Evolutionary conservation across 2,329 filamentous ascomycete species (phyloP), one percentile per base, ranked within the genome.

Genomic region (Penicillium freii): DNA sequence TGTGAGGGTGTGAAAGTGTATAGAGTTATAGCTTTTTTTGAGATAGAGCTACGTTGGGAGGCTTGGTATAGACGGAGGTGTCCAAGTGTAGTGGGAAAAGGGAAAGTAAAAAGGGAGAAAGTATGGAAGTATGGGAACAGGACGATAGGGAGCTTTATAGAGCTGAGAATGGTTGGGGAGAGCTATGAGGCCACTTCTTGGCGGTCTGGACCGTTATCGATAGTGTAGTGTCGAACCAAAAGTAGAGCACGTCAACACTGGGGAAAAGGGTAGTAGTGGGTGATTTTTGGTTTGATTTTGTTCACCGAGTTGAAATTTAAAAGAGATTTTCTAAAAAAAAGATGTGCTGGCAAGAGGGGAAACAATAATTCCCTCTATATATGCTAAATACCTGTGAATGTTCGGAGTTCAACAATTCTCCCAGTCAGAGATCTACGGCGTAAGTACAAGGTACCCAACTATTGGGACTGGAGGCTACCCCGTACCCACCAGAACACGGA

Each of bases 131-230:
- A 52, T 25, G 7, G 13, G 40, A 57, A 38, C 57, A 49, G 45
- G 52, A 56, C 34, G 50, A 62, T 38, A 42, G 50, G 42, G 56
- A 58, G 60, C 55, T 60, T 59, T 61, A 54, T 49, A 59, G 54
- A 57, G 45, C 52, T 43, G 46, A 43, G 52, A 68, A 65, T 60
- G 51, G 67, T 69, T 69, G 67, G 66, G 66, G 66, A 62, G 56
- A 63, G 64, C 58, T 63, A 63, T 63, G 62, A 58, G 62, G 25
- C 62, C 55, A 60, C 56, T 54, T 51, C 64, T 66, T 64, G 61
- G 63, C 59, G 62, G 60, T 60, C 56, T 65, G 59, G 59, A 58
- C 58, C 54, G 55, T 62, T 62, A 62, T 64, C 56, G 60, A 59
- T 61, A 60, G 52, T 36, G 31, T 61, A 60, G 52, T 31, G 31